Percentiles rank a stretch among this genome's conserved stretches.
These are phyloP conservation scores for Chamaecrista fasciculata DNA, from an alignment of 306 rosid species.

Conservation along the genomic window DNA sequence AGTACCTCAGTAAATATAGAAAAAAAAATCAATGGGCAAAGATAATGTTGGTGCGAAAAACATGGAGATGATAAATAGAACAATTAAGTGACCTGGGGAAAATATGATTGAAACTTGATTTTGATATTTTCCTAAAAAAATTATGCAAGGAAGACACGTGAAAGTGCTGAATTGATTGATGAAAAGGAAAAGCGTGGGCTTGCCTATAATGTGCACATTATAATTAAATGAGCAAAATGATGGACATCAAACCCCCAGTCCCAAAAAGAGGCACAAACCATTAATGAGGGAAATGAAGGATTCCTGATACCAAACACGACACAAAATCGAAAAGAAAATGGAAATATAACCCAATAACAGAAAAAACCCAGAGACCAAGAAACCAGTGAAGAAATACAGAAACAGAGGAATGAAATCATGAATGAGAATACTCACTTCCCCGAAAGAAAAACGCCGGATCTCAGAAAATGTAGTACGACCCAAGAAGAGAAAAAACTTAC, in stretches of 20 bases:
- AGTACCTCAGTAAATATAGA: background rate
- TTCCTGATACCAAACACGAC: background rate
- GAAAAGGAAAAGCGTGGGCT: conserved; percentile 14
- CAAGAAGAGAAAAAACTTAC: conserved; percentile 25
- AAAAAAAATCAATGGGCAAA: background rate
- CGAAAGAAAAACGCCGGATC: conserved; percentile 6
- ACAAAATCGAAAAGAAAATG: conserved; percentile 16
- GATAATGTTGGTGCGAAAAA: background rate
- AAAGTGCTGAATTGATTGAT: conserved; percentile 2
- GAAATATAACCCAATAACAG: conserved; percentile 12
- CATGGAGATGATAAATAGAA: background rate
- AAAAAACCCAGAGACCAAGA: background rate
- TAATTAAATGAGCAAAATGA: conserved; percentile 26
- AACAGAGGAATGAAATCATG: no score
- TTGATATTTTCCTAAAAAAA: background rate
- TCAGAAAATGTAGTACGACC: conserved; percentile 17
- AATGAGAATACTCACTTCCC: conserved; percentile 18
- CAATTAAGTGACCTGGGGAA: background rate
- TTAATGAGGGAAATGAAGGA: background rate
- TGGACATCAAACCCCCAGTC: conserved; percentile 9
- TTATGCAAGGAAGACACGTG: conserved; percentile 22
- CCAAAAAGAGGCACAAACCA: background rate
- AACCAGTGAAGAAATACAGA: background rate
- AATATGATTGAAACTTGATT: background rate
- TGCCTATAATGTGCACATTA: conserved; percentile 5